phyloP scores from a whole-genome alignment of 2,329 filamentous ascomycete species.

The Clonostachys solani region DNA sequence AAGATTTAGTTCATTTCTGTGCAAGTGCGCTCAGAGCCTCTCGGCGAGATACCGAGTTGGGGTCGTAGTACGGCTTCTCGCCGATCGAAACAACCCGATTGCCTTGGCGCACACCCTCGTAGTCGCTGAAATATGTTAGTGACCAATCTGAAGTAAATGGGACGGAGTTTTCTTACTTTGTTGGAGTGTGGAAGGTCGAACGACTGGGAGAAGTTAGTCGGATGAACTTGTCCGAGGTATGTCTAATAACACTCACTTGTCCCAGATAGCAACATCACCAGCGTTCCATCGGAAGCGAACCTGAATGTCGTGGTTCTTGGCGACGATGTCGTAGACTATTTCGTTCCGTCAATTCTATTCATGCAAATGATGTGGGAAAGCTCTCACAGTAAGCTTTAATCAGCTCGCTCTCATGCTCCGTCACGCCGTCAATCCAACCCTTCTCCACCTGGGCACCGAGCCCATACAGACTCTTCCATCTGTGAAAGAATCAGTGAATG shows the following conservation, averaged over 20 bases:
- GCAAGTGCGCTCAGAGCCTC: not conserved
- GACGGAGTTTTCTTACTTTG: conserved; percentile 37
- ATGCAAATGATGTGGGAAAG: too few relatives aligned
- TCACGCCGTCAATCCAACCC: too few relatives aligned
- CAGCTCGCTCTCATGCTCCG: too few relatives aligned
- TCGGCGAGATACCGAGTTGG: conserved; percentile 20
- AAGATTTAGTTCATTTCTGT: too few relatives aligned
- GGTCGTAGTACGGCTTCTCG: conserved; percentile 49
- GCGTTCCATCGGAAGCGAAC: conserved; percentile 38
- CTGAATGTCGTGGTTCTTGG: conserved; percentile 53
- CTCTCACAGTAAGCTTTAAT: too few relatives aligned
- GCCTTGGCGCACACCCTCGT: conserved; percentile 39
- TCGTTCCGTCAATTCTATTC: too few relatives aligned
- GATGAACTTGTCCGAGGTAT: too few relatives aligned
- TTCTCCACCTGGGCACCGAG: too few relatives aligned
- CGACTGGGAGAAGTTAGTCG: conserved; percentile 12
- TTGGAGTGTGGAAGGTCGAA: conserved; percentile 49
- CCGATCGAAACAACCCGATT: conserved; percentile 47
- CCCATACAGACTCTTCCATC: too few relatives aligned
- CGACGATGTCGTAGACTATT: conserved; percentile 22
- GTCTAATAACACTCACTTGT: conserved; percentile 27
- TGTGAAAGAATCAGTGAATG: too few relatives aligned
- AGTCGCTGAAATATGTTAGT: conserved; percentile 7
- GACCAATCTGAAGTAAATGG: too few relatives aligned
- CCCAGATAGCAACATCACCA: conserved; percentile 52